These are phyloP conservation scores for Acacia acuminata DNA, from an alignment of 306 rosid species.

Conservation along the genomic window DNA sequence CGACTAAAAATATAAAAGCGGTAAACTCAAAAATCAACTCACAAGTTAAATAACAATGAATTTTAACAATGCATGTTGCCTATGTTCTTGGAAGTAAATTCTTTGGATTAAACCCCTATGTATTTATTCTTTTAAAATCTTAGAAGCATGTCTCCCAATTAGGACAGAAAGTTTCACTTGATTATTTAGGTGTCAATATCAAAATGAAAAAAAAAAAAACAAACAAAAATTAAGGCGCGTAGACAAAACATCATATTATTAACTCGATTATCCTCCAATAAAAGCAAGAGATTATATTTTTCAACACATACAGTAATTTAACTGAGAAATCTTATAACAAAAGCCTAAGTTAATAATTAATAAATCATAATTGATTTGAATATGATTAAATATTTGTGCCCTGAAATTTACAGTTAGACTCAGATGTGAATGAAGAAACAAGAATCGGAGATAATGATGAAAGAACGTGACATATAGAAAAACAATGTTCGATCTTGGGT, in stretches of 20 bases:
- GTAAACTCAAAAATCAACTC: no score
- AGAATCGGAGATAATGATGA: slow-evolving; percentile 2
- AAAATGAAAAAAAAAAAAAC: no score
- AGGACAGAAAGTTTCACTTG: neutral
- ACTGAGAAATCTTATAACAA: neutral
- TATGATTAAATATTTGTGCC: neutral
- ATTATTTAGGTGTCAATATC: no score
- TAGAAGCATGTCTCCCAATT: neutral
- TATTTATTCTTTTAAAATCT: neutral
- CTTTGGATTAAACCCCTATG: neutral
- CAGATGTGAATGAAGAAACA: neutral
- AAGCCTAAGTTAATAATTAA: neutral
- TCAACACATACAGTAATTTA: neutral
- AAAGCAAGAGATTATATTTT: no score
- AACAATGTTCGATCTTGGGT: neutral
- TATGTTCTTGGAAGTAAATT: neutral
- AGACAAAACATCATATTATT: neutral
- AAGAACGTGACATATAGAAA: neutral
- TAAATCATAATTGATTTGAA: neutral
- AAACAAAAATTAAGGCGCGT: neutral
- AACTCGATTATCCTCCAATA: neutral
- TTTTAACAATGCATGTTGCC: neutral
- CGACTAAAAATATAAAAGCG: no score
- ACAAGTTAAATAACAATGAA: no score
- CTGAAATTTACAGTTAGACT: neutral